A percentile compares a stretch with the other conserved stretches of the same genome.
These are phyloP conservation scores for Colletotrichum orchidophilum DNA, from an alignment of 2,329 filamentous ascomycete species.

Conservation along the genomic window DNA sequence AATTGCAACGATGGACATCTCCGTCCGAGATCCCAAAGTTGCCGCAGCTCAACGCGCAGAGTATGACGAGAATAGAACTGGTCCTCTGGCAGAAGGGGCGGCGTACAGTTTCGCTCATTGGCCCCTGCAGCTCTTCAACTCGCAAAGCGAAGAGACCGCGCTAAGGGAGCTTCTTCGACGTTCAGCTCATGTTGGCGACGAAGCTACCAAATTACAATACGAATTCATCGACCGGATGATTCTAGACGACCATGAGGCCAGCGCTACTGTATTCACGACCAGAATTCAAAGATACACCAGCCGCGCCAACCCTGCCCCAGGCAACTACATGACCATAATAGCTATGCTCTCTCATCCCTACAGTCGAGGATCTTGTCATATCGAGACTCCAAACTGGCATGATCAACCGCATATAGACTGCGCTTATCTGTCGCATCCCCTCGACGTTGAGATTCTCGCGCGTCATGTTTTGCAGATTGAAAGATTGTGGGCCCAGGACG, in stretches of 20 bases:
- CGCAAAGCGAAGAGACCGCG: not conserved
- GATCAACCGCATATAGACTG: not conserved
- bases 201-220: not conserved
- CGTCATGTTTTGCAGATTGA: not conserved
- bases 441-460: not conserved
- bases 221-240: constrained; percentile 3
- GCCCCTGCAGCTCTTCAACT: constrained; percentile 1
- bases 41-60: not conserved
- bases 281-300: not conserved
- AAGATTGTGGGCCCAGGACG: not conserved
- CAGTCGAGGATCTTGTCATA: not conserved
- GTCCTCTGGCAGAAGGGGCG: not conserved
- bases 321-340: not conserved
- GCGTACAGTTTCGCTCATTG: constrained; percentile 6
- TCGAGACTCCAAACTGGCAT: not conserved
- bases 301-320: not conserved
- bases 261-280: not conserved
- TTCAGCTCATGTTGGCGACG: not conserved
- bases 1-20: not conserved
- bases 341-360: not conserved
- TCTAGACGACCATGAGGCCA: not conserved
- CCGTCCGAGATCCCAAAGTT: not conserved
- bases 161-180: not conserved
- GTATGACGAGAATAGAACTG: not conserved
- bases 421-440: not conserved